Base-by-base conservation (phyloP, 2,329 filamentous ascomycete species). In the Epichloe brachyelytri region DNA sequence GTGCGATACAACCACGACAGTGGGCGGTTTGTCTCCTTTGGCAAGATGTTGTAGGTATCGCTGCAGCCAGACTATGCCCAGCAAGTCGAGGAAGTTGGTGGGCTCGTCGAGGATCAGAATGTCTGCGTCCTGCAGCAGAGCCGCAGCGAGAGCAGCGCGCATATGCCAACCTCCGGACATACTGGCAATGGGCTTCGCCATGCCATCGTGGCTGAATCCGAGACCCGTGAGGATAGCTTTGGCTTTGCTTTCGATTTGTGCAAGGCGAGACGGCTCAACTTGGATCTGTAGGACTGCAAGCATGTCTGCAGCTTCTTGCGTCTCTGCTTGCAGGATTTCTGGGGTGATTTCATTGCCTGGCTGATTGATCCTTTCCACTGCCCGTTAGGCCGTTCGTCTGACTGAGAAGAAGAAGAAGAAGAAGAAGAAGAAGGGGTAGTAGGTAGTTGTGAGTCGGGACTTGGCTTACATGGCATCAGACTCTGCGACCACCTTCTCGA, bases 61-160 rank as follows among this genome's bases (percentile, higher is more conserved):
- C 61, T 94, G 84, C 1, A 95, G 73, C 87, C 88, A 94, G 51
- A 95, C 79, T 52, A 95, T 89, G 1, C 86, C 86, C 0, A 89
- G 75, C 0, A 94, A 71, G 60, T 94, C 88, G 1, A 94, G 75
- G 62, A 88, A 94, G 61, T 94, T 94, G 36, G 88, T 94, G 0
- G 88, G 88, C 62, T 94, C 88, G 63, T 94, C 88, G 2, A 94
- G 78, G 48, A 94, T 82, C 52, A 94, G 72, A 2, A 94, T 79
- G 57, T 94, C 87, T 0, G 82, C 79, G 7, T 83, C 78, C 55
- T 89, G 83, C 1, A 88, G 77, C 4, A 94, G 72, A 0, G 80
- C 79, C 3, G 72, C 71, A 2, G 83, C 83, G 0, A 88, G 72
- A 52, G 80, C 72, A 30, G 79, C 79, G 10, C 85, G 77, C 80